A percentile compares a stretch with the other conserved stretches of the same genome.
phyloP scores from a whole-genome alignment of 2,329 filamentous ascomycete genomes.

The Coniochaeta hoffmannii region DNA sequence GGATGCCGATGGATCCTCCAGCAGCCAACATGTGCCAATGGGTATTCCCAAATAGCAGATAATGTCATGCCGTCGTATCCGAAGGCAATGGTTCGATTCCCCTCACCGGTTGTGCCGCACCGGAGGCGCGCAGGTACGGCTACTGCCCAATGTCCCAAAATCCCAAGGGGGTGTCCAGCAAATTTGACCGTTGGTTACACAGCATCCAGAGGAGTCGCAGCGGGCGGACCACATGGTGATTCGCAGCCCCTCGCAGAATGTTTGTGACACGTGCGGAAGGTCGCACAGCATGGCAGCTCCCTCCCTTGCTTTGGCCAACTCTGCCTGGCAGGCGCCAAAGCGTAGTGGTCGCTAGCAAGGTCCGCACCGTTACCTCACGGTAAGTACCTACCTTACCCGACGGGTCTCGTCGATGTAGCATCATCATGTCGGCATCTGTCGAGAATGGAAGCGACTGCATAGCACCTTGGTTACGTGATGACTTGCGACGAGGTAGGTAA shows the following conservation, averaged over 20 bases:
- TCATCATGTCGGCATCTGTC: background rate
- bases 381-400: too few species aligned
- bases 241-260: background rate
- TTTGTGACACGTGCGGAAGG: constrained; percentile 1
- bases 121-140: background rate
- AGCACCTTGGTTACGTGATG: too few species aligned
- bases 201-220: background rate
- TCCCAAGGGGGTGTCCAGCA: background rate
- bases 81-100: background rate
- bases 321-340: background rate
- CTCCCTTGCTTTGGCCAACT: background rate
- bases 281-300: background rate
- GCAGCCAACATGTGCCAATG: background rate
- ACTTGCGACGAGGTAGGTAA: too few species aligned
- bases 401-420: too few species aligned
- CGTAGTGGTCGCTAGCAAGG: background rate
- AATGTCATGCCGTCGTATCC: background rate
- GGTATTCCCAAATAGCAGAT: too few species aligned
- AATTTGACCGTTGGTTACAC: constrained; percentile 1
- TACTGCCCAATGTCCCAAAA: background rate
- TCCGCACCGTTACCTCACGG: background rate
- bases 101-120: background rate
- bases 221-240: background rate
- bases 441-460: too few species aligned
- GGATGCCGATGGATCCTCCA: constrained; percentile 1